Percentiles rank a stretch among this genome's conserved stretches.
phyloP scores from a whole-genome alignment of 1,139 yeast genomes.

The Debaryomyces sp. region DNA sequence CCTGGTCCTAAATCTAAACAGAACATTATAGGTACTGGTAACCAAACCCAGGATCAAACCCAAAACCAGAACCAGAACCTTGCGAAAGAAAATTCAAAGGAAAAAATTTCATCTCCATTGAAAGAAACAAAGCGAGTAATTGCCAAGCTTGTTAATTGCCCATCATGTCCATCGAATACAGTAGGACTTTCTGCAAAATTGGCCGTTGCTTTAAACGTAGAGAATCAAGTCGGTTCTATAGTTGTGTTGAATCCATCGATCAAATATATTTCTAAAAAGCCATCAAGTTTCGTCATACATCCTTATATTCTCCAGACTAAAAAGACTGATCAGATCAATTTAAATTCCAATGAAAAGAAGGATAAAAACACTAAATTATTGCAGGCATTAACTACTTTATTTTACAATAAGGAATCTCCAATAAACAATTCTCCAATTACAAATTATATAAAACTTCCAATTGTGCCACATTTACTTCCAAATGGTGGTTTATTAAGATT shows the following conservation, averaged over 20 bases:
- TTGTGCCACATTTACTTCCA: constrained; percentile 50
- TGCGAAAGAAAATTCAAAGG: constrained; percentile 10
- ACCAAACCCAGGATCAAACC: constrained; percentile 6
- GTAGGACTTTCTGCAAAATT: constrained; percentile 61
- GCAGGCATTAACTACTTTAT: constrained; percentile 19
- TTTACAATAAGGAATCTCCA: constrained; percentile 17
- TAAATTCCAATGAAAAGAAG: constrained; percentile 31
- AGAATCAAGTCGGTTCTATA: constrained; percentile 54
- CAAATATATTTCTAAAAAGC: constrained; percentile 40
- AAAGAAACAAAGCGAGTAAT: constrained; percentile 50
- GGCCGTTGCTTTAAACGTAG: constrained; percentile 61
- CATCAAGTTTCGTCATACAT: constrained; percentile 50
- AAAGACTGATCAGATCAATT: constrained; percentile 28
- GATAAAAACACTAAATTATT: constrained; percentile 26
- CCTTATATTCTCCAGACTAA: constrained; percentile 56
- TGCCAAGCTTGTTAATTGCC: constrained; percentile 53
- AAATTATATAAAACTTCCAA: constrained; percentile 53
- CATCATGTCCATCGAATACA: constrained; percentile 41
- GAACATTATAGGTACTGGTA: constrained; percentile 9
- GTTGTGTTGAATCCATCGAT: constrained; percentile 56
- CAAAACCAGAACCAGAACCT: constrained; percentile 5
- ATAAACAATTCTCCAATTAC: constrained; percentile 41
- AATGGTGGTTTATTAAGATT: constrained; percentile 65
- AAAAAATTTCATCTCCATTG: constrained; percentile 17
- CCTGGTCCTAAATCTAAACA: constrained; percentile 50